phyloP scores from a whole-genome alignment of 2,329 filamentous ascomycete genomes.

The Microsporum audouinii region DNA sequence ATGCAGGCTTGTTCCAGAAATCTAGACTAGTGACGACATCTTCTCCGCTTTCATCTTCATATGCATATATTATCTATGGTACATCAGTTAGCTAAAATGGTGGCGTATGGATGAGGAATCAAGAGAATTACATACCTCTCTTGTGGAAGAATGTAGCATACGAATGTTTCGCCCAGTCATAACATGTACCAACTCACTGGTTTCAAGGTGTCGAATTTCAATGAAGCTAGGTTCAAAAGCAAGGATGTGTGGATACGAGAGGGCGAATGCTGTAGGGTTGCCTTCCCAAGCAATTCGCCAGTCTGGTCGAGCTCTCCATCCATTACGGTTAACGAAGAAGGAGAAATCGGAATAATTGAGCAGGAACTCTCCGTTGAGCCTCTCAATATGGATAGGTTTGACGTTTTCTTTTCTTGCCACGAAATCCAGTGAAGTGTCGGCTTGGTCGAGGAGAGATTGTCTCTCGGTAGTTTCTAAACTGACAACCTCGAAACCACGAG shows the following conservation, averaged over 20 bases:
- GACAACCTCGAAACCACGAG: constrained; percentile 92
- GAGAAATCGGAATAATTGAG: constrained; percentile 98
- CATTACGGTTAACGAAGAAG: constrained; percentile 98
- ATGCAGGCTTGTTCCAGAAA: constrained; percentile 63
- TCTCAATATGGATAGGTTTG: constrained; percentile 92
- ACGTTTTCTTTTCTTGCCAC: constrained; percentile 87
- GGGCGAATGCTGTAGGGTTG: constrained; percentile 77
- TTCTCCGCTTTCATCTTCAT: constrained; percentile 88
- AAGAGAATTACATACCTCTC: constrained; percentile 61
- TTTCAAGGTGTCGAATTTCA: constrained; percentile 91
- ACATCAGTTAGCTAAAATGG: not conserved
- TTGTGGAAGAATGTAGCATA: constrained; percentile 92
- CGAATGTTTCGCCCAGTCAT: constrained; percentile 93
- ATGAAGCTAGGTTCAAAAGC: constrained; percentile 97
- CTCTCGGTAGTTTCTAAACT: constrained; percentile 95
- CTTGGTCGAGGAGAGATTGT: constrained; percentile 90
- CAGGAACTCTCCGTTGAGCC: constrained; percentile 90
- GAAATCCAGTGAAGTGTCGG: constrained; percentile 95
- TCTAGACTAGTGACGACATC: constrained; percentile 91
- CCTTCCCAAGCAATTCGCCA: constrained; percentile 99
- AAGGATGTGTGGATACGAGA: constrained; percentile 93
- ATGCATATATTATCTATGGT: constrained; percentile 82
- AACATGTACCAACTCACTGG: constrained; percentile 79
- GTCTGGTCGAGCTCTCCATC: constrained; percentile 88
- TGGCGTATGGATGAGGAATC: not conserved